These are phyloP conservation scores for Neoconidiobolus thromboides DNA, from an alignment of 371 early-diverging fungal genomes.

Conservation along the genomic window DNA sequence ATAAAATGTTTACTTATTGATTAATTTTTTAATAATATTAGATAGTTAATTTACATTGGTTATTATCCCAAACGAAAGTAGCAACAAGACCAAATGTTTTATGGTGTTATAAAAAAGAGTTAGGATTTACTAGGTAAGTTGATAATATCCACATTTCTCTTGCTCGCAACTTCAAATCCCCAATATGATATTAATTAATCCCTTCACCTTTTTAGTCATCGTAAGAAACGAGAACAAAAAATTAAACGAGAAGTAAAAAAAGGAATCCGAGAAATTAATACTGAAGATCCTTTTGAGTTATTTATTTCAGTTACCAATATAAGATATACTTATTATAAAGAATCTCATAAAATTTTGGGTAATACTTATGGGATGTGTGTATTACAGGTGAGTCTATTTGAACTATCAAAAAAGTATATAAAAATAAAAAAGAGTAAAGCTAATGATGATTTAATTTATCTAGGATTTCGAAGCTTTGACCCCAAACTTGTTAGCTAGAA, in stretches of 20 bases:
- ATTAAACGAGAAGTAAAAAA: slow-evolving; percentile 79
- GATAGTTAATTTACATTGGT: slow-evolving; percentile 91
- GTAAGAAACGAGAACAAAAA: slow-evolving; percentile 89
- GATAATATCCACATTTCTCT: not conserved
- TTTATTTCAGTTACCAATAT: slow-evolving; percentile 90
- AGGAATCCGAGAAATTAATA: slow-evolving; percentile 74
- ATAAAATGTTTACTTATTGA: not conserved
- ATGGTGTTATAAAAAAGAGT: slow-evolving; percentile 98
- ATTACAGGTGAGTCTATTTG: slow-evolving; percentile 37
- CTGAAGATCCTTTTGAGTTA: slow-evolving; percentile 90
- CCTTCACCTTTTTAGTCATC: slow-evolving; percentile 31
- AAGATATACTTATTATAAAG: slow-evolving; percentile 96
- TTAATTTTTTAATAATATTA: slow-evolving; percentile 10
- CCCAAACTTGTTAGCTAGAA: slow-evolving; percentile 92
- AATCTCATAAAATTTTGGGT: slow-evolving; percentile 95
- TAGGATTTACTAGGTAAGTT: slow-evolving; percentile 65
- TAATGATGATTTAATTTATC: slow-evolving; percentile 66
- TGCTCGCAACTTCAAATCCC: not conserved
- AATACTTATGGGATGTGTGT: slow-evolving; percentile 98
- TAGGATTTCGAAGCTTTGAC: slow-evolving; percentile 97
- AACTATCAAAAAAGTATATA: slow-evolving; percentile 20
- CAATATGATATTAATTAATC: not conserved
- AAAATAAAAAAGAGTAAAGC: slow-evolving; percentile 54
- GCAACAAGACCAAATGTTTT: slow-evolving; percentile 80
- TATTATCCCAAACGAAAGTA: slow-evolving; percentile 84